Base-by-base conservation (phyloP, 2,329 filamentous ascomycete species). In the Pleurostoma richardsiae region DNA sequence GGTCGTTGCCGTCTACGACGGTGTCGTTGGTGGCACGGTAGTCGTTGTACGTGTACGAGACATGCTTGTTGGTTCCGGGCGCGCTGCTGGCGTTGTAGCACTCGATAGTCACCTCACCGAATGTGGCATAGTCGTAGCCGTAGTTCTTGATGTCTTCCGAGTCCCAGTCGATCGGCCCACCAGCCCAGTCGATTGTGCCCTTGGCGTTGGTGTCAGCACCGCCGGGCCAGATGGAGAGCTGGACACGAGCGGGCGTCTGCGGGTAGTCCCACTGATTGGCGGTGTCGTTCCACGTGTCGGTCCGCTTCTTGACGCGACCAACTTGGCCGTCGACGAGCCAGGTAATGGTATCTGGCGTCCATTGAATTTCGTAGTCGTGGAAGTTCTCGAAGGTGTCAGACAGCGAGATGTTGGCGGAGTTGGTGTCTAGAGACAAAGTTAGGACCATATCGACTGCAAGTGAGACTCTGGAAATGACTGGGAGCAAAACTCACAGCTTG, bases 221-320 rank as follows among this genome's bases (percentile, higher is more conserved):
- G 59, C 89, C 94, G 39, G 94, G 94, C 94, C 94, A 99, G 60
- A 99, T 83, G 11, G 94, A 97, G 43, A 99, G 78, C 73, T 96
- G 90, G 44, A 99, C 80, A 56, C 92, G 88, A 11, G 91, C 72
- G 4, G 94, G 94, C 0, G 91, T 95, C 71, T 97, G 94, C 5
- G 94, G 94, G 74, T 80, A 99, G 59, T 86, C 75, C 77, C 85
- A 99, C 66, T 84, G 83, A 67, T 91, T 86, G 48, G 82, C 71
- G 5, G 89, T 95, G 10, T 74, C 70, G 71, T 99, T 96, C 83
- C 86, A 97, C 10, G 94, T 97, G 36, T 90, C 81, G 11, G 78
- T 74, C 62, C 85, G 84, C 64, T 90, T 76, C 64, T 90, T 75
- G 28, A 80, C 85, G 51, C 94, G 89, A 53, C 85, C 80, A 29